Evolutionary conservation across 441 rosid species (phyloP).

Genomic region (Populus hybrid): DNA sequence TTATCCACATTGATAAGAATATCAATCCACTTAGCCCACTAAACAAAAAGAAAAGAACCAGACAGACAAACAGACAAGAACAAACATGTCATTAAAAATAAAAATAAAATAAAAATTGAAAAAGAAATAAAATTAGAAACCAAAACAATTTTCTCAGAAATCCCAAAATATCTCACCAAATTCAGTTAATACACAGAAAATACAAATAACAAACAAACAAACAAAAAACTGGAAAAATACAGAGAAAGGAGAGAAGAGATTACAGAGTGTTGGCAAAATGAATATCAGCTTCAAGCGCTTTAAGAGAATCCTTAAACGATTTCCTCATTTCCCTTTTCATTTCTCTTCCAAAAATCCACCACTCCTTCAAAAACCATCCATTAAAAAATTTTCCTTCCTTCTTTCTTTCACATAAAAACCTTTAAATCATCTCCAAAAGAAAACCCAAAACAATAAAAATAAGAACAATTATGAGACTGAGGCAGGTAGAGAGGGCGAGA

Average conservation of each 20-base stretch:
- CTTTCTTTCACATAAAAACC: not conserved
- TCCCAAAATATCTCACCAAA: not conserved
- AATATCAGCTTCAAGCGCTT: constrained; percentile 98
- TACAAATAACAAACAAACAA: not conserved
- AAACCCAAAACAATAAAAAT: constrained; percentile 2
- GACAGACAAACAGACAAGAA: not conserved
- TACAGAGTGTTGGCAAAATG: constrained; percentile 97
- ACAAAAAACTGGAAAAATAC: not conserved
- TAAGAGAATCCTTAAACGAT: constrained; percentile 91
- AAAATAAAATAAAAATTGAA: not conserved
- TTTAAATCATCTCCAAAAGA: constrained; percentile 16
- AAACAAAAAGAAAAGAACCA: not conserved
- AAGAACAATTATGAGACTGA: too few relatives aligned
- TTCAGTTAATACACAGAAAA: not conserved
- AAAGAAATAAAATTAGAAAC: not conserved
- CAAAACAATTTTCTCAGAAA: not conserved
- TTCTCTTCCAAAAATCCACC: constrained; percentile 9
- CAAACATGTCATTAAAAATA: not conserved
- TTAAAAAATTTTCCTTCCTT: constrained; percentile 8
- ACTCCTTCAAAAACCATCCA: constrained; percentile 25
- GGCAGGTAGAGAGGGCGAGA: constrained; percentile 11
- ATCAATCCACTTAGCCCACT: not conserved
- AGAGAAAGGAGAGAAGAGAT: constrained; percentile 12
- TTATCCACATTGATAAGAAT: not conserved
- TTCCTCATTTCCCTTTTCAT: constrained; percentile 57